A percentile compares a stretch with the other conserved stretches of the same genome.
phyloP scores from a whole-genome alignment of 345 rosid species.

The Fremontodendron californicum region DNA sequence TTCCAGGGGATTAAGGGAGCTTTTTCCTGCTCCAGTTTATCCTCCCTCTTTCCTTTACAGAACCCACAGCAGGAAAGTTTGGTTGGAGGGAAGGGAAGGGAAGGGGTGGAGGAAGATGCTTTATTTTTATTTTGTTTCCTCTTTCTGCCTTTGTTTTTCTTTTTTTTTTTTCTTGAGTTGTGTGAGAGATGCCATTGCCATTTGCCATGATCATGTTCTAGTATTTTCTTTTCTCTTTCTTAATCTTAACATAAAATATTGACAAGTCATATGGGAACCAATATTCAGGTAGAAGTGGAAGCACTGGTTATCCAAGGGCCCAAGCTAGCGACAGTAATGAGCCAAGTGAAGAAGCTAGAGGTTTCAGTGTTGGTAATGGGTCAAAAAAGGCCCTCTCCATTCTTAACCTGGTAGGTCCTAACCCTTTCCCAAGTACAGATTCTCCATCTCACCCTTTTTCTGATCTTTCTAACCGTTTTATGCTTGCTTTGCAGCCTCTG shows the following conservation, averaged over 20 bases:
- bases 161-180: neutral
- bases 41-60: conserved; percentile 5
- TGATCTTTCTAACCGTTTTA: conserved; percentile 21
- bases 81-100: no score
- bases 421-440: neutral
- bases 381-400: conserved; percentile 63
- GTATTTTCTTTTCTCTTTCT: no score
- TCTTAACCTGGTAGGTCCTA: conserved; percentile 55
- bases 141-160: no score
- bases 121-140: neutral
- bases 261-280: neutral
- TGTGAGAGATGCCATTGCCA: conserved; percentile 6
- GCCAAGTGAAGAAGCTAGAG: conserved; percentile 91
- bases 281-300: conserved; percentile 77
- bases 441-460: neutral
- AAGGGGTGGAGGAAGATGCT: no score
- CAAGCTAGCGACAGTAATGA: conserved; percentile 62
- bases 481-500: conserved; percentile 47
- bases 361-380: conserved; percentile 83
- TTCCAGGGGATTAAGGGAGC: neutral
- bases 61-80: no score
- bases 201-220: neutral
- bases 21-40: neutral
- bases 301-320: conserved; percentile 88
- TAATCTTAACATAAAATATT: no score